phyloP scores from a whole-genome alignment of 805 yeast species.

The Sungouiozyma ichnusensis region DNA sequence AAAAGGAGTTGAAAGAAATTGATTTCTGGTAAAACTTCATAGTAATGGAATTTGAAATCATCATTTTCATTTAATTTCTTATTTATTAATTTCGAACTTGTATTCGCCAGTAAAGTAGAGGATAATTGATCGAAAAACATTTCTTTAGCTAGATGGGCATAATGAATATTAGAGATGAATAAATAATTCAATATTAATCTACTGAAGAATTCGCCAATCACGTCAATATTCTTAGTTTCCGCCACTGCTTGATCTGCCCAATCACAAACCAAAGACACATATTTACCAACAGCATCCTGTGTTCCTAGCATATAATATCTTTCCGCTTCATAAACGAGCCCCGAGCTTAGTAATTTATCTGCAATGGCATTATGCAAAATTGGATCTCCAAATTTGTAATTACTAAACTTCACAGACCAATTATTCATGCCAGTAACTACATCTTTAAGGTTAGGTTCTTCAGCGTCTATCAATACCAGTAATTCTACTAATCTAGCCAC shows the following conservation, averaged over 20 bases:
- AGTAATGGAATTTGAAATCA: slow-evolving; percentile 29
- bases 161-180: slow-evolving; percentile 53
- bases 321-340: slow-evolving; percentile 56
- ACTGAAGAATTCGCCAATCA: slow-evolving; percentile 29
- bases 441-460: slow-evolving; percentile 54
- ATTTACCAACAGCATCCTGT: slow-evolving; percentile 39
- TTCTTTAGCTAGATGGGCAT: slow-evolving; percentile 36
- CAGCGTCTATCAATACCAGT: slow-evolving; percentile 33
- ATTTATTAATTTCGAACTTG: slow-evolving; percentile 17
- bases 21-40: slow-evolving; percentile 36
- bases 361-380: slow-evolving; percentile 70
- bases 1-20: slow-evolving; percentile 64
- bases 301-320: slow-evolving; percentile 62
- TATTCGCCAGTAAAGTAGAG: neutral
- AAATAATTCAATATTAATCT: slow-evolving; percentile 72
- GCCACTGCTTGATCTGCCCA: slow-evolving; percentile 33
- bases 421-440: slow-evolving; percentile 54
- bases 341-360: slow-evolving; percentile 41
- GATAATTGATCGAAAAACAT: slow-evolving; percentile 20
- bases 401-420: slow-evolving; percentile 50
- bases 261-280: slow-evolving; percentile 34
- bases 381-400: slow-evolving; percentile 58
- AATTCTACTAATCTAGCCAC: slow-evolving; percentile 40
- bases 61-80: slow-evolving; percentile 25
- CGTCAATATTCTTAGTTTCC: slow-evolving; percentile 20